A percentile compares a stretch with the other conserved stretches of the same genome.
These are phyloP conservation scores for Termitomyces heimii DNA, from an alignment of 768 basidiomycete species.

Conservation along the genomic window DNA sequence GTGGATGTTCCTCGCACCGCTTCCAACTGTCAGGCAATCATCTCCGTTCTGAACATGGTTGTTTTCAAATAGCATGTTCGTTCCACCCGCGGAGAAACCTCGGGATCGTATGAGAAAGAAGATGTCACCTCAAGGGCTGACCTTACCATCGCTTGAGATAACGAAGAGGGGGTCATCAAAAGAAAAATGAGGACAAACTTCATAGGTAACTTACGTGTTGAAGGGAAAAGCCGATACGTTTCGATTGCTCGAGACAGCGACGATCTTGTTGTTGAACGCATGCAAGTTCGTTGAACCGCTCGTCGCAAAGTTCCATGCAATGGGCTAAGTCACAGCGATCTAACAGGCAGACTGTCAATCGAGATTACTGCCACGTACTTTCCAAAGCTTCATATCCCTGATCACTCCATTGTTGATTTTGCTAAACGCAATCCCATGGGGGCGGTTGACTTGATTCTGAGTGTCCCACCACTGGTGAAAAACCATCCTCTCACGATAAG, in stretches of 20 bases:
- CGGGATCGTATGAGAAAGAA: neutral
- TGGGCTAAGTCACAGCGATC: conserved; percentile 29
- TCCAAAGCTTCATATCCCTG: conserved; percentile 51
- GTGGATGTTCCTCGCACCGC: conserved; percentile 48
- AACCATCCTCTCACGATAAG: neutral
- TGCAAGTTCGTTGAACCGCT: conserved; percentile 44
- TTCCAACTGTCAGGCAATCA: conserved; percentile 56
- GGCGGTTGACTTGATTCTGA: conserved; percentile 45
- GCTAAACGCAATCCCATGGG: conserved; percentile 48
- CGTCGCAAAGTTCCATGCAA: conserved; percentile 55
- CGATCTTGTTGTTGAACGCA: conserved; percentile 48
- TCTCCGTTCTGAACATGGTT: conserved; percentile 56
- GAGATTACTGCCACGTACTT: conserved; percentile 22
- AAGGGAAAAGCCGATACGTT: conserved; percentile 46
- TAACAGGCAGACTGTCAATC: neutral
- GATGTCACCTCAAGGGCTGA: neutral
- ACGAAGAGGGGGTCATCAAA: neutral
- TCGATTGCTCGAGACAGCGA: conserved; percentile 41
- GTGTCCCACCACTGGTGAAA: conserved; percentile 53
- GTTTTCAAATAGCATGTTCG: conserved; percentile 51
- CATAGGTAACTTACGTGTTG: conserved; percentile 43
- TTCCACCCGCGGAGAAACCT: conserved; percentile 53
- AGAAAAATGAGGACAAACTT: neutral
- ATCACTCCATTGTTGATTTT: conserved; percentile 51
- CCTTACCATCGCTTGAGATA: conserved; percentile 29